phyloP scores from a whole-genome alignment of 257 asterid species.

The Penstemon newberryi region DNA sequence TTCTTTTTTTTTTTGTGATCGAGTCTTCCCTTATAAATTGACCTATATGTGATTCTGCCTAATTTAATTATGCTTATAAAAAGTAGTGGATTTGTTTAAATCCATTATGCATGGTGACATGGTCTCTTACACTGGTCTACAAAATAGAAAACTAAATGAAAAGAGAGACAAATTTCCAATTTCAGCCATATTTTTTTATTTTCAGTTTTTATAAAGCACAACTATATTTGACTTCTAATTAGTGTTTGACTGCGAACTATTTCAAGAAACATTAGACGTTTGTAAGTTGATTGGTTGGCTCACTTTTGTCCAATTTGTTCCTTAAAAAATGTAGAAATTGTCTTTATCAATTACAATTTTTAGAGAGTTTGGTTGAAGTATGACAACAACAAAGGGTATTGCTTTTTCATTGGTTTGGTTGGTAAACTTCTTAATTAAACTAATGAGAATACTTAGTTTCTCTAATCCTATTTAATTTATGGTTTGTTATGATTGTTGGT shows the following conservation, averaged over 20 bases:
- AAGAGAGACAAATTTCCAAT: background rate
- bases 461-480: too few relatives aligned
- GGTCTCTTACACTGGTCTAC: background rate
- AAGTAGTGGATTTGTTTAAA: background rate
- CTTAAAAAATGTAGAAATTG: background rate
- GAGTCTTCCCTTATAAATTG: too few relatives aligned
- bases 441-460: too few relatives aligned
- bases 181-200: too few relatives aligned
- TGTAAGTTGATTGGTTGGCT: conserved; percentile 22
- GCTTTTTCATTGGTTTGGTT: conserved; percentile 25
- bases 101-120: conserved; percentile 6
- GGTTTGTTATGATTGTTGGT: too few relatives aligned
- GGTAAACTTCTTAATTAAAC: conserved; percentile 16
- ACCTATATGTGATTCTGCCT: too few relatives aligned
- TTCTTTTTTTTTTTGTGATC: too few relatives aligned
- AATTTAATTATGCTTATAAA: too few relatives aligned
- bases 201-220: background rate
- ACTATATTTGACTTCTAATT: conserved; percentile 5
- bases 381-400: background rate
- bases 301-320: background rate
- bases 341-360: background rate
- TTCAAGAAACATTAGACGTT: background rate
- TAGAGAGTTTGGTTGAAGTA: conserved; percentile 8
- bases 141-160: background rate
- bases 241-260: background rate